These are phyloP conservation scores for Berkeleyomyces basicola DNA, from an alignment of 2,329 filamentous ascomycete genomes.

Conservation along the genomic window DNA sequence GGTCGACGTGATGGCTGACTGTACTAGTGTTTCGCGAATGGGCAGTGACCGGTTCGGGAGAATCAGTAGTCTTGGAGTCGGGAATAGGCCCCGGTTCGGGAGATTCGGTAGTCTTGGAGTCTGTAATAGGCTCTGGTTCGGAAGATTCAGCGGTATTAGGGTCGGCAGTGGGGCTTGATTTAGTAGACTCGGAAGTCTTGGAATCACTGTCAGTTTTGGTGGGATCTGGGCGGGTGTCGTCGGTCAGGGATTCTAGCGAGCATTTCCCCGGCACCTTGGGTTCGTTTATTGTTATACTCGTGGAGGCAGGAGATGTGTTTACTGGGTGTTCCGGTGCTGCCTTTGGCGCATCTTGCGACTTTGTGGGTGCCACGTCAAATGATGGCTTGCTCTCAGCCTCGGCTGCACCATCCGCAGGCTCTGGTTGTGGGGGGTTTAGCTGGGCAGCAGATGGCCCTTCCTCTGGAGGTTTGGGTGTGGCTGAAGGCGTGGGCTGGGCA, in stretches of 20 bases:
- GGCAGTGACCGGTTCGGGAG: not conserved
- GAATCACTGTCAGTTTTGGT: not conserved
- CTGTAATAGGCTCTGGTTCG: not conserved
- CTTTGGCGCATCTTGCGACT: not conserved
- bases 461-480: not conserved
- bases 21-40: conserved; percentile 13
- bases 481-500: not conserved
- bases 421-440: too few species aligned
- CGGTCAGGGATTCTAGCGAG: not conserved
- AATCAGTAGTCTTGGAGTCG: not conserved
- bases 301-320: not conserved
- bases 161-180: not conserved
- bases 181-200: not conserved
- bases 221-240: not conserved
- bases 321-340: not conserved
- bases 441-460: too few species aligned
- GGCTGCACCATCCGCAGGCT: too few species aligned
- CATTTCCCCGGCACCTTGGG: not conserved
- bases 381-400: too few species aligned
- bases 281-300: not conserved
- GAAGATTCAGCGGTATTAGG: not conserved
- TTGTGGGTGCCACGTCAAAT: too few species aligned
- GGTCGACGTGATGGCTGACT: conserved; percentile 14
- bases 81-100: not conserved
- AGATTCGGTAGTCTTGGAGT: not conserved